Base-by-base conservation (phyloP, 225 moss, liverwort and hornwort genomes). In the Straminergon stramineum region DNA sequence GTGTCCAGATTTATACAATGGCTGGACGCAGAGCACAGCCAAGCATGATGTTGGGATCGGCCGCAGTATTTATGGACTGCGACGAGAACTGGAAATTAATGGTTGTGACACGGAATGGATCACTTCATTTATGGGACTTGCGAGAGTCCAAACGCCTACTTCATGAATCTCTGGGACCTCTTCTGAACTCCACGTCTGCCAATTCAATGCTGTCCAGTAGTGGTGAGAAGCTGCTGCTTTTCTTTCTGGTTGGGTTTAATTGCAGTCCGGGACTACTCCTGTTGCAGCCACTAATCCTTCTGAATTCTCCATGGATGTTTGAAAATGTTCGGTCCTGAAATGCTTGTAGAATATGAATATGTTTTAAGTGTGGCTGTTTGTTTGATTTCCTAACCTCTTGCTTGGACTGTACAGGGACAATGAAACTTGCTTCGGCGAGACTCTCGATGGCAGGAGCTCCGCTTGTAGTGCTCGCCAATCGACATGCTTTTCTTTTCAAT, bases 11-110 rank as follows among this genome's bases (percentile, higher is more conserved):
- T 75, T 99, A 99, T 68, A 99, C 97, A 22, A 93, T 92, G 92
- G 97, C 99, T 84, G 99, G 99, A 84, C 96, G 99, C 86, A 93
- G 97, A 93, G 95, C 99, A 45, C 93, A 97, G 77, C 99, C 97
- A 39, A 94, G 93, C 77, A 95, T 99, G 75, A 94, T 99, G 93
- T 85, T 99, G 90, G 96, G 94, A 74, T 96, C 97, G 45, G 90
- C 96, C 43, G 97, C 97, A 78, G 99, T 95, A 66, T 99, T 99
- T 81, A 95, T 99, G 95, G 97, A 97, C 90, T 99, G 99, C 89
- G 96, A 96, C 80, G 96, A 96, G 77, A 90, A 82, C 73, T 99
- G 99, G 99, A 97, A 91, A 78, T 86, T 99, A 67, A 95, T 99
- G 91, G 91, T 97, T 67, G 96, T 99, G 45, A 97, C 93, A 71